Conservation (phyloP, 768 basidiomycete genomes). For the Hypsizygus marmoreus region DNA sequence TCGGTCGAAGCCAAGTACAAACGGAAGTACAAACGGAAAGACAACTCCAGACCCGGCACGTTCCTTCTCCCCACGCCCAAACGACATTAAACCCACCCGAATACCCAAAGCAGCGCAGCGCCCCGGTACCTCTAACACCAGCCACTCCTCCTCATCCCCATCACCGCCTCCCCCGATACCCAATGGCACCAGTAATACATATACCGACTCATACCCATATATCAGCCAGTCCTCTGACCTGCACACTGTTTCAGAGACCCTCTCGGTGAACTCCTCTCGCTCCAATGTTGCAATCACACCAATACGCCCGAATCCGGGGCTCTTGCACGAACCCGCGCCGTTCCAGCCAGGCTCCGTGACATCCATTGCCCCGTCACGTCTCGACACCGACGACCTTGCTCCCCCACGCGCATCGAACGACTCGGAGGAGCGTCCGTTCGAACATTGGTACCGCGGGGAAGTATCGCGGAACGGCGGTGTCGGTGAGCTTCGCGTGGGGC, state of each 20-base stretch:
- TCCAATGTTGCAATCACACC: constrained; percentile 34
- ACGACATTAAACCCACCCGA: constrained; percentile 49
- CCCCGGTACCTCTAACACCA: constrained; percentile 20
- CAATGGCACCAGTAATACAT: constrained; percentile 22
- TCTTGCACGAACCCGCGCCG: constrained; percentile 68
- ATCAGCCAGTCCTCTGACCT: constrained; percentile 23
- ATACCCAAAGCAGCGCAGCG: constrained; percentile 43
- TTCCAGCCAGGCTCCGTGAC: constrained; percentile 50
- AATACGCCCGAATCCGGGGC: constrained; percentile 43
- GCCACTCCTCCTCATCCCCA: constrained; percentile 19
- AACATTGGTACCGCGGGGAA: constrained; percentile 91
- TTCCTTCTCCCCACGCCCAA: constrained; percentile 45
- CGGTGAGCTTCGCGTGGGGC: constrained; percentile 75
- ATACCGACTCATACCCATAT: constrained; percentile 15
- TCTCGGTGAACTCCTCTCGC: constrained; percentile 27
- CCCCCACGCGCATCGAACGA: constrained; percentile 65
- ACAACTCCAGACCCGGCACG: constrained; percentile 41
- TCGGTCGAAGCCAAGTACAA: constrained; percentile 32
- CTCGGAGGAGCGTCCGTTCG: constrained; percentile 81
- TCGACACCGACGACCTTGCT: constrained; percentile 34
- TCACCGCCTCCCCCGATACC: constrained; percentile 13
- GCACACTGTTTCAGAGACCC: constrained; percentile 28
- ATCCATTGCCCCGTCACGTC: constrained; percentile 39
- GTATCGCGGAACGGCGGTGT: constrained; percentile 88
- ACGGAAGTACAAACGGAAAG: constrained; percentile 27